These are phyloP conservation scores for Pichia sp. DNA, from an alignment of 1,139 yeast genomes.

Conservation along the genomic window DNA sequence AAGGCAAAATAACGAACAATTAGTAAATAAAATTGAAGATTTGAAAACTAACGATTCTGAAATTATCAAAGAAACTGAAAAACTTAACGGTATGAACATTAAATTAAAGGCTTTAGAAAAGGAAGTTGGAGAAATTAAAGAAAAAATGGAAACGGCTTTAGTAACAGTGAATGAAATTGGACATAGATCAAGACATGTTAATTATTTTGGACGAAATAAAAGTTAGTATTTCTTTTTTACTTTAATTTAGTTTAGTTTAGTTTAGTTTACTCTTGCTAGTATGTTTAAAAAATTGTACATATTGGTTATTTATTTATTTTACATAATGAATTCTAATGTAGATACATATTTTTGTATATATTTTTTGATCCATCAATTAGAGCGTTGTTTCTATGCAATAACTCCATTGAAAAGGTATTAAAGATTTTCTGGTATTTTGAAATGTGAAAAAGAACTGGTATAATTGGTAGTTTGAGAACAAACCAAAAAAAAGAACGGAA, in stretches of 20 bases:
- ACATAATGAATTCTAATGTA: too few relatives aligned
- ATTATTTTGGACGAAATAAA: conserved; percentile 9
- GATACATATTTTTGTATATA: too few relatives aligned
- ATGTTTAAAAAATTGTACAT: too few relatives aligned
- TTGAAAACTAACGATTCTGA: conserved; percentile 8
- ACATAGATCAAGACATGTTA: conserved; percentile 11
- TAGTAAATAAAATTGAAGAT: conserved; percentile 1
- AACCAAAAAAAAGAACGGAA: background rate
- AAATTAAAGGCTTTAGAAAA: background rate
- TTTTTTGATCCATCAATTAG: too few relatives aligned
- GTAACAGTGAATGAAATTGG: conserved; percentile 8
- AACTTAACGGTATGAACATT: background rate
- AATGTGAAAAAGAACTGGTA: background rate
- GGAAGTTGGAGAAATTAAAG: background rate
- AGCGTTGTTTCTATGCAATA: too few relatives aligned
- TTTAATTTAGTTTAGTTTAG: too few relatives aligned
- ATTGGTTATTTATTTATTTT: too few relatives aligned
- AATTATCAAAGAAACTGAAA: conserved; percentile 2
- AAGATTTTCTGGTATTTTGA: background rate
- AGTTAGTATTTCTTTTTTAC: background rate
- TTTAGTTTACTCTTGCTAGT: too few relatives aligned
- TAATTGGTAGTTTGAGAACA: background rate
- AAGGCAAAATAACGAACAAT: conserved; percentile 1
- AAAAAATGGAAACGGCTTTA: conserved; percentile 3
- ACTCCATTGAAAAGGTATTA: too few relatives aligned